Percentiles rank a stretch among this genome's conserved stretches.
phyloP scores from a whole-genome alignment of 306 rosid genomes.

The Begonia masoniana region DNA sequence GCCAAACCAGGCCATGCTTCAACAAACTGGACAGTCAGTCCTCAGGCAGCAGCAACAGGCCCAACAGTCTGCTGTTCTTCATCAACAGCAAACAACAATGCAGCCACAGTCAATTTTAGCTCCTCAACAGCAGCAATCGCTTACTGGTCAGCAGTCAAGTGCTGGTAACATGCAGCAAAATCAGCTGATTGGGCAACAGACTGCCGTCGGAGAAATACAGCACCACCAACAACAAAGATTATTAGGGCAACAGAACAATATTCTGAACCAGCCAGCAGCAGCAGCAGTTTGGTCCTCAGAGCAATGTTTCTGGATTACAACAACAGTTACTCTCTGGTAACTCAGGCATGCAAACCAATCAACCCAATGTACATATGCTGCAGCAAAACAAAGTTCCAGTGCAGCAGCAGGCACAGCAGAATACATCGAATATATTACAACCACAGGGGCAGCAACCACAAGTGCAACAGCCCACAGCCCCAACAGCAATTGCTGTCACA shows the following conservation, averaged over 20 bases:
- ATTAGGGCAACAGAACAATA: slow-evolving; percentile 54
- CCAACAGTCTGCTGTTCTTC: slow-evolving; percentile 44
- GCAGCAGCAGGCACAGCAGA: slow-evolving; percentile 58
- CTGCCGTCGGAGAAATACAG: slow-evolving; percentile 60
- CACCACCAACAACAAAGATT: slow-evolving; percentile 30
- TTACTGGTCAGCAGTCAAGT: slow-evolving; percentile 54
- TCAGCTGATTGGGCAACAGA: slow-evolving; percentile 54
- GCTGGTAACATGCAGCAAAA: slow-evolving; percentile 48
- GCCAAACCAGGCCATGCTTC: slow-evolving; percentile 55
- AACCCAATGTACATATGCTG: slow-evolving; percentile 51
- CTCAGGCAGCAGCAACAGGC: slow-evolving; percentile 72
- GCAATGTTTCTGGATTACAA: slow-evolving; percentile 53
- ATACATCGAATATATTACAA: slow-evolving; percentile 36
- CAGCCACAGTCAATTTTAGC: slow-evolving; percentile 44
- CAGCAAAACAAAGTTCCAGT: slow-evolving; percentile 58
- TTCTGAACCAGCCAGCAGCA: slow-evolving; percentile 62
- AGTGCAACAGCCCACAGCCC: slow-evolving; percentile 40
- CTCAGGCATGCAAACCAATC: slow-evolving; percentile 60
- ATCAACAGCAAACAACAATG: slow-evolving; percentile 50
- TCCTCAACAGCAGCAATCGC: slow-evolving; percentile 54
- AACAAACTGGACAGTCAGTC: slow-evolving; percentile 64
- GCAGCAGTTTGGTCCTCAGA: slow-evolving; percentile 59
- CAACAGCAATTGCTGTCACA: slow-evolving; percentile 68
- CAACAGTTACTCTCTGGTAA: slow-evolving; percentile 46
- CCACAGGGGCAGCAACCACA: slow-evolving; percentile 63